These are phyloP conservation scores for Rasamsonia emersonii DNA, from an alignment of 2,329 filamentous ascomycete genomes.

Conservation along the genomic window DNA sequence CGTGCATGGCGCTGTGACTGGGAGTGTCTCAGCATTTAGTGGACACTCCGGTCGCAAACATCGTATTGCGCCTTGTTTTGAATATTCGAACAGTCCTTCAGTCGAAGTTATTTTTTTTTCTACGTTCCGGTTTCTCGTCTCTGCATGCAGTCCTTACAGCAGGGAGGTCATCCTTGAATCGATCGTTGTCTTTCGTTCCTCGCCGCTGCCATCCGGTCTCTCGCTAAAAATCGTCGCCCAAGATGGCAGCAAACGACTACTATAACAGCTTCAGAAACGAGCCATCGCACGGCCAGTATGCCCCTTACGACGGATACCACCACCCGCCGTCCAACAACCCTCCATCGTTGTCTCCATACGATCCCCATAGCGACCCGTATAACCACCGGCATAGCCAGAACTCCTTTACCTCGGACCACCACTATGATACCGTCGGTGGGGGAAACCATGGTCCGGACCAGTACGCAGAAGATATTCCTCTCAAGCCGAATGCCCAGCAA, in stretches of 20 bases:
- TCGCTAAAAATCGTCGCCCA: too few relatives aligned
- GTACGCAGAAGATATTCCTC: slow-evolving; percentile 35
- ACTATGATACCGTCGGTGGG: slow-evolving; percentile 22
- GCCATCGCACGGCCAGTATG: slow-evolving; percentile 23
- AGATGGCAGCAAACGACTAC: slow-evolving; percentile 60
- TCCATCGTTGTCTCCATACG: slow-evolving; percentile 31
- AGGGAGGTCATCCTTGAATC: too few relatives aligned
- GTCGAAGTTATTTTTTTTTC: too few relatives aligned
- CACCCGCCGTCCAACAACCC: slow-evolving; percentile 12
- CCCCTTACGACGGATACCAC: slow-evolving; percentile 27
- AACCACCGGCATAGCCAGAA: slow-evolving; percentile 29
- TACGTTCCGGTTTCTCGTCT: too few relatives aligned
- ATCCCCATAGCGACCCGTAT: slow-evolving; percentile 35
- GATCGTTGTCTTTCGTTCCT: too few relatives aligned
- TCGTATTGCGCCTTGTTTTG: too few relatives aligned
- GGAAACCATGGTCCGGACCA: slow-evolving; percentile 24
- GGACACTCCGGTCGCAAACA: too few relatives aligned
- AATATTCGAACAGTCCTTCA: too few relatives aligned
- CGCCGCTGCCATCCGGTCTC: too few relatives aligned
- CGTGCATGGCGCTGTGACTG: too few relatives aligned
- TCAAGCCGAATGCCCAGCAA: slow-evolving; percentile 27
- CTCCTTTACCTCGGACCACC: slow-evolving; percentile 26
- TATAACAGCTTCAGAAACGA: slow-evolving; percentile 42
- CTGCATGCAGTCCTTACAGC: too few relatives aligned
- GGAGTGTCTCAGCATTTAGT: too few relatives aligned